phyloP scores from a whole-genome alignment of 2,329 filamentous ascomycete genomes.

The Penicillium italicum region DNA sequence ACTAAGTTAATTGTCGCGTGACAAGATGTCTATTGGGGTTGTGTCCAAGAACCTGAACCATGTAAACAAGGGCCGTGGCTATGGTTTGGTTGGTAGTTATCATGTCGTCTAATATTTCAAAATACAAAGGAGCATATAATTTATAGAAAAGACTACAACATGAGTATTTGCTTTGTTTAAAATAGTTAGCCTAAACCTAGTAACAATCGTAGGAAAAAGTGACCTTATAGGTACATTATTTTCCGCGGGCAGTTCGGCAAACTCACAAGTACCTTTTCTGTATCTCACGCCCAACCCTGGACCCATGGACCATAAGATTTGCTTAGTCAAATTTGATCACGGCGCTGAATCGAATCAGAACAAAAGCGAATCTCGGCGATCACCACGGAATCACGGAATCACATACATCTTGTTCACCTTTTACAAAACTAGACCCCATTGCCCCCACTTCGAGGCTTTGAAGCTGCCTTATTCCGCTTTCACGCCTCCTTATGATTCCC shows the following conservation, averaged over 20 bases:
- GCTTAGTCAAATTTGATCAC: slow-evolving; percentile 25
- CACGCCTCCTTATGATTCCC: slow-evolving; percentile 6
- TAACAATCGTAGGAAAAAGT: not conserved
- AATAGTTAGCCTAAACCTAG: not conserved
- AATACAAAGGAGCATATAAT: not conserved
- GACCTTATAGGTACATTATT: not conserved
- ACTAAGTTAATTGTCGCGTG: no score
- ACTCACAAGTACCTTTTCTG: not conserved
- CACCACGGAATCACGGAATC: slow-evolving; percentile 34
- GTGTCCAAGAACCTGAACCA: not conserved
- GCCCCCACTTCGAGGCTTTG: not conserved
- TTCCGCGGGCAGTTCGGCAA: not conserved
- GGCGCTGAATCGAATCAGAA: slow-evolving; percentile 9
- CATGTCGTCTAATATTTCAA: not conserved
- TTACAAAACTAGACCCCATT: slow-evolving; percentile 2
- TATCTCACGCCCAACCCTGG: not conserved
- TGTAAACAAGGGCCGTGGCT: not conserved
- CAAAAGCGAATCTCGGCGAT: slow-evolving; percentile 31
- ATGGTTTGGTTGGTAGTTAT: not conserved
- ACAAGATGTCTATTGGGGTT: not conserved
- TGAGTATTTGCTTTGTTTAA: not conserved
- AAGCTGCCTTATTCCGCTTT: not conserved
- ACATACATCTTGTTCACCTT: slow-evolving; percentile 6
- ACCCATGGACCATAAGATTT: not conserved
- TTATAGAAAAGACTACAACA: not conserved